Percentiles rank a stretch among this genome's conserved stretches.
Conservation (phyloP, 2,329 filamentous ascomycete genomes). For the Alternaria panax region DNA sequence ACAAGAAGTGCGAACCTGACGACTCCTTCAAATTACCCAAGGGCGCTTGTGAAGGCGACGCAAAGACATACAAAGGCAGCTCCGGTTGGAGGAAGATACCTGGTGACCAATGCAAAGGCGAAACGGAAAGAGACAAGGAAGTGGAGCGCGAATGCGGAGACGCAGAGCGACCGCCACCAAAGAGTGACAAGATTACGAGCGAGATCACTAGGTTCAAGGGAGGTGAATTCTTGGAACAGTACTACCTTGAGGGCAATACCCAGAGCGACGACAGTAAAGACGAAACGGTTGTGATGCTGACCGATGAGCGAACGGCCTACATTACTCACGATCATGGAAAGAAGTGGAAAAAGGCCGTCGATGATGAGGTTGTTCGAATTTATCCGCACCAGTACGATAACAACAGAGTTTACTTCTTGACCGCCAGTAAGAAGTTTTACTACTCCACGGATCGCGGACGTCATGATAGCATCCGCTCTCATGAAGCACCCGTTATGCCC, state of each 20-base stretch:
- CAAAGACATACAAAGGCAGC: conserved; percentile 80
- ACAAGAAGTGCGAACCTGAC: conserved; percentile 72
- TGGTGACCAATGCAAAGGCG: conserved; percentile 58
- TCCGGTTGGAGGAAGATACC: conserved; percentile 94
- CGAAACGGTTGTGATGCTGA: conserved; percentile 75
- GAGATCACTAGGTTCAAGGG: conserved; percentile 70
- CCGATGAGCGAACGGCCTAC: conserved; percentile 67
- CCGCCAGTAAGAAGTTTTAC: conserved; percentile 69
- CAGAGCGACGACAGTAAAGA: conserved; percentile 74
- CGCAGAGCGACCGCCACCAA: conserved; percentile 57
- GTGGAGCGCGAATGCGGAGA: conserved; percentile 81
- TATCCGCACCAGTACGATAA: conserved; percentile 81
- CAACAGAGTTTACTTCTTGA: conserved; percentile 87
- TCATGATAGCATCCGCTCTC: conserved; percentile 70
- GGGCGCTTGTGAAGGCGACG: conserved; percentile 74
- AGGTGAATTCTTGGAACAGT: conserved; percentile 62
- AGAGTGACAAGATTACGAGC: conserved; percentile 71
- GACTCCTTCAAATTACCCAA: conserved; percentile 71
- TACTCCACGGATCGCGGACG: conserved; percentile 82
- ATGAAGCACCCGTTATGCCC: conserved; percentile 72
- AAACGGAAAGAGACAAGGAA: conserved; percentile 53
- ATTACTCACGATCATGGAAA: conserved; percentile 89
- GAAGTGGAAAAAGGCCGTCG: conserved; percentile 77
- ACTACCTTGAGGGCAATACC: conserved; percentile 77
- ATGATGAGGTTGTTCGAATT: conserved; percentile 73